A percentile compares a stretch with the other conserved stretches of the same genome.
Evolutionary conservation across 164 flowering plant genomes (phyloP).

Genomic region (Warburgia ugandensis): DNA sequence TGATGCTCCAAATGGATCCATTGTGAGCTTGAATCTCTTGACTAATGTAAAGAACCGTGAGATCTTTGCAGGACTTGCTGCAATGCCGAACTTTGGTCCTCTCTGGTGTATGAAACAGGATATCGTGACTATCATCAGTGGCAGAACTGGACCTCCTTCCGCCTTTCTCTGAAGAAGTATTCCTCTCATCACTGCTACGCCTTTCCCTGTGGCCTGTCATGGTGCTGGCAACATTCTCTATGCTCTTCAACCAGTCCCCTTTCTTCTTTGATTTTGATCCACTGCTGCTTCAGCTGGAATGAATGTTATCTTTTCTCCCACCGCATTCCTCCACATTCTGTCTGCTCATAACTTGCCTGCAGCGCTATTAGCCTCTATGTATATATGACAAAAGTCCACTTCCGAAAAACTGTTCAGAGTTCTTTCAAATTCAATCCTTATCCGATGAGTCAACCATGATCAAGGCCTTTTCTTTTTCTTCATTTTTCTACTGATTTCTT

Average conservation of each 20-base stretch:
- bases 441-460: too few relatives aligned
- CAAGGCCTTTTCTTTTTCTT: too few relatives aligned
- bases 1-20: constrained; percentile 95
- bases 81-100: constrained; percentile 73
- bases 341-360: too few relatives aligned
- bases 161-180: constrained; percentile 88
- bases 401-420: too few relatives aligned
- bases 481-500: too few relatives aligned
- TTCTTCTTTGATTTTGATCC: constrained; percentile 57
- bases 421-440: too few relatives aligned
- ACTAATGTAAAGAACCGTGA: constrained; percentile 68
- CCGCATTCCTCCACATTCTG: too few relatives aligned
- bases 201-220: constrained; percentile 62
- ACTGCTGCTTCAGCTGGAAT: too few relatives aligned
- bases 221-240: constrained; percentile 62
- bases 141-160: constrained; percentile 96
- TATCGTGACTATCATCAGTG: constrained; percentile 95
- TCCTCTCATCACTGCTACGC: constrained; percentile 87
- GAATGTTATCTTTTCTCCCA: too few relatives aligned
- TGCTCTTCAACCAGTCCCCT: constrained; percentile 76
- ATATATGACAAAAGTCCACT: too few relatives aligned
- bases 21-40: constrained; percentile 90
- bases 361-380: too few relatives aligned
- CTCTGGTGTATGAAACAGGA: constrained; percentile 74
- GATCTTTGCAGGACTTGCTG: constrained; percentile 81